Evolutionary conservation across 2,329 filamentous ascomycete genomes (phyloP).

Genomic region (Aureobasidium leucospermi): DNA sequence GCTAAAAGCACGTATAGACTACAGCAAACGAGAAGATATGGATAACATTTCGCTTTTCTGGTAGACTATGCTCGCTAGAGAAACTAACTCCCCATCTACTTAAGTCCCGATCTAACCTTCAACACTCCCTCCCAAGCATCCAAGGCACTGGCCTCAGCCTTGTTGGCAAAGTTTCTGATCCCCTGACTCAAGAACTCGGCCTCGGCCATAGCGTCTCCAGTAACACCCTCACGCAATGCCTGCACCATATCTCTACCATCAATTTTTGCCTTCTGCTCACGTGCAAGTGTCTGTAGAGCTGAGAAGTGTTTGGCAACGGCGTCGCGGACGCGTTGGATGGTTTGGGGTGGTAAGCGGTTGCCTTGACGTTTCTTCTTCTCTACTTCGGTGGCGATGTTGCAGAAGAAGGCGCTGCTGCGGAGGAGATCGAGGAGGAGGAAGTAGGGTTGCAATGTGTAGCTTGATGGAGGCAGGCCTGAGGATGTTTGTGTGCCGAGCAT

Average conservation of each 20-base stretch:
- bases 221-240: constrained; percentile 10
- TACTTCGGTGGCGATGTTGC: constrained; percentile 16
- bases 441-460: constrained; percentile 16
- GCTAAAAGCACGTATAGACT: too few relatives aligned
- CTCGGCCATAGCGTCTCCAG: constrained; percentile 6
- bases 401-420: constrained; percentile 21
- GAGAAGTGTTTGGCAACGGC: constrained; percentile 17
- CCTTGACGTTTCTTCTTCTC: constrained; percentile 9
- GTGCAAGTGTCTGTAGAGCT: constrained; percentile 21
- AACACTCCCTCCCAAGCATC: constrained; percentile 14
- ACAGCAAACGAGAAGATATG: too few relatives aligned
- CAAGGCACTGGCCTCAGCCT: constrained; percentile 11
- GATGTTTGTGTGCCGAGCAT: constrained; percentile 14
- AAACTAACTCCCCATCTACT: background rate
- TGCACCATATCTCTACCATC: constrained; percentile 15
- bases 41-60: background rate
- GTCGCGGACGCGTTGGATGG: constrained; percentile 18
- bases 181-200: constrained; percentile 1
- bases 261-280: constrained; percentile 16
- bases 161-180: constrained; percentile 4
- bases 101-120: constrained; percentile 12
- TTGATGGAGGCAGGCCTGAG: background rate
- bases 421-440: constrained; percentile 22
- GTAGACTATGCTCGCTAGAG: background rate
- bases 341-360: background rate